Base-by-base conservation (phyloP, 306 rosid genomes). In the Prunus salicina region DNA sequence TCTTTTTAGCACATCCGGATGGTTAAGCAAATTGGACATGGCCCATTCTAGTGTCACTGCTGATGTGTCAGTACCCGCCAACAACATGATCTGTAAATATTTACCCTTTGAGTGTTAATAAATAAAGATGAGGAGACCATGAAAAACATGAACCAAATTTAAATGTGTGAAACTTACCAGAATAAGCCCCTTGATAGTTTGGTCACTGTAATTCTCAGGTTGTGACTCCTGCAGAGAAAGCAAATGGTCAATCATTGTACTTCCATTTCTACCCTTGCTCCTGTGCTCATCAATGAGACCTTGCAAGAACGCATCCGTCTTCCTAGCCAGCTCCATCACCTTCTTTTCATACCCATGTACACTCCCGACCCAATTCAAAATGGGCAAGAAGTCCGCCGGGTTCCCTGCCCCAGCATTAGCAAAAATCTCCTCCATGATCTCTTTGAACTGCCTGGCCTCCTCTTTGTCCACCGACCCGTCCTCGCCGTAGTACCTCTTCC, bases 131-230 rank as follows among this genome's bases (percentile, higher is more conserved):
- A 32, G 38, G 38, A 32, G 38, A 32, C 38, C 7, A 5, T 32
- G 7, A 32, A 32, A 32, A 32, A 32, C 38, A 32, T 32, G 34
- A 32, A 32, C 38, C 38, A 32, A 32, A 5, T 5, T 32, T 32
- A 32, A 32, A 32, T 32, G 38, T 32, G 16, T 3, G 6, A 15
- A n/a, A n/a, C n/a, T 78, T 24, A 91, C 96, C 91, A 87, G 64
- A 19, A 85, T 79, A 50, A 82, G 82, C 12, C 90, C 96, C 64
- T 91, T 89, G 82, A 91, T 91, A 18, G 81, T 86, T 78, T 87
- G 82, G 28, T 91, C 93, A 3, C 80, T 79, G 65, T 91, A 91
- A 61, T 84, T 76, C 18, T 86, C 86, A 2, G 93, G 91, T 0
- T 89, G 77, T 5, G 90, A 78, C 5, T 89, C 68, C 25, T 89